Evolutionary conservation across 305 asterid species (phyloP), one percentile per base, ranked within the genome.

Genomic region (Galium porrigens): DNA sequence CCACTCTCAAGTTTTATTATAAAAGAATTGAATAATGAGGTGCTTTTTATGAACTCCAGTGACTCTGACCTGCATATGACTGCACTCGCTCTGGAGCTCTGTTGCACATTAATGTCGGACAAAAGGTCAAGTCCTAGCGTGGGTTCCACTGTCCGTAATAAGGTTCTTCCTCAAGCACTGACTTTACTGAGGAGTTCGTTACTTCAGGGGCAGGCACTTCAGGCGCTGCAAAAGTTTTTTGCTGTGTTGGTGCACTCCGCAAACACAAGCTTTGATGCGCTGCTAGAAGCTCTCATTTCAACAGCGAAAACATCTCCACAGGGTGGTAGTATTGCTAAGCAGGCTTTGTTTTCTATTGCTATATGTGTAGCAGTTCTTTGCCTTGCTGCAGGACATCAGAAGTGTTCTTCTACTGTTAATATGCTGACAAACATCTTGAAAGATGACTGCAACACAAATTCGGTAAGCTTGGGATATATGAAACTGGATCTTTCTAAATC

Each of bases 61-160:
- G 99, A 94, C 78, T 86, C 94, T 10, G 99, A 94, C 79, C 78
- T 94, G 81, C 99, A 87, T 72, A 94, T 94, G 99, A 83, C 99
- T 68, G 97, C 97, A 70, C 84, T 88, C 41, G 95, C 99, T 32
- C 82, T 90, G 82, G 99, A 94, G 72, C 81, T 94, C 27, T 94
- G 99, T 71, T 84, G 90, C 74, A 94, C 99, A 2, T 70, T 87
- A 76, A 94, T 94, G 99, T 92, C 94, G 44, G 99, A 87, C 80
- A 86, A 82, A 77, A 90, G 95, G 78, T 84, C 99, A 62, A 87
- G 85, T 74, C 85, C 96, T 44, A 94, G 77, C 78, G 95, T 90
- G 64, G 96, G 96, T 64, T 70, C 79, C 77, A 86, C 94, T 41
- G 99, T 94, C 81, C 83, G 97, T 72, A 84, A 82, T 79, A 87